phyloP scores from a whole-genome alignment of 768 basidiomycete genomes.

The Mycena chlorophos region DNA sequence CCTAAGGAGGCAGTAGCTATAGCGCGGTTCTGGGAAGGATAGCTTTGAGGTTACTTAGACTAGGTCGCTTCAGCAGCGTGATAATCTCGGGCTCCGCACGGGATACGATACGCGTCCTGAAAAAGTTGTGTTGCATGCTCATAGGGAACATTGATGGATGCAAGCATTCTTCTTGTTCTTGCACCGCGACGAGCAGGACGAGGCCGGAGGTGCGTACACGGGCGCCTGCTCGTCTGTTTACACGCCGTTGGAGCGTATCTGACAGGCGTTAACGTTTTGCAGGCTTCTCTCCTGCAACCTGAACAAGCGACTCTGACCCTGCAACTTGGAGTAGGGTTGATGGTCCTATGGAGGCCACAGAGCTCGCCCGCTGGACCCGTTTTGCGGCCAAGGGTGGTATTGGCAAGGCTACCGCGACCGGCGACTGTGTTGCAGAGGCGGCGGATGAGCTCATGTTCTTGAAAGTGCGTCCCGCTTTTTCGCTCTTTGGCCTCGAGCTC shows the following conservation, averaged over 20 bases:
- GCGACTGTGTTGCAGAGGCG: constrained; percentile 75
- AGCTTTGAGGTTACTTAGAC: too few species aligned
- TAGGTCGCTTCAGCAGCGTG: too few species aligned
- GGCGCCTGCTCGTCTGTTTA: too few species aligned
- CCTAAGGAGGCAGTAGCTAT: too few species aligned
- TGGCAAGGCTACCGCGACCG: constrained; percentile 70
- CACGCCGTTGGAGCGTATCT: neutral
- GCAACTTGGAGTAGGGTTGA: neutral
- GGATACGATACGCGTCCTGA: too few species aligned
- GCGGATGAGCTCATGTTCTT: constrained; percentile 85
- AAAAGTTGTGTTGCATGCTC: too few species aligned
- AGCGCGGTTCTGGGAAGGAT: too few species aligned
- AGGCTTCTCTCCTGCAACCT: neutral
- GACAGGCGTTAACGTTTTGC: too few species aligned
- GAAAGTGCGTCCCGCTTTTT: constrained; percentile 49
- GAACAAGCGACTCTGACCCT: neutral
- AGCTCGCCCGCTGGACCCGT: constrained; percentile 78
- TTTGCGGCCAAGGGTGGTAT: constrained; percentile 87
- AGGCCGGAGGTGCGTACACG: neutral
- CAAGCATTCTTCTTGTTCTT: neutral
- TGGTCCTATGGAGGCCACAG: constrained; percentile 60
- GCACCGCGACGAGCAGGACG: neutral
- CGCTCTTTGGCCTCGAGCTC: neutral
- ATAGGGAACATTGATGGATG: too few species aligned
- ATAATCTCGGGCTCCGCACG: too few species aligned